Percentiles rank a stretch among this genome's conserved stretches.
Evolutionary conservation across 176 grass and related monocot genomes (phyloP).

Genomic region (Hordeum vulgare): DNA sequence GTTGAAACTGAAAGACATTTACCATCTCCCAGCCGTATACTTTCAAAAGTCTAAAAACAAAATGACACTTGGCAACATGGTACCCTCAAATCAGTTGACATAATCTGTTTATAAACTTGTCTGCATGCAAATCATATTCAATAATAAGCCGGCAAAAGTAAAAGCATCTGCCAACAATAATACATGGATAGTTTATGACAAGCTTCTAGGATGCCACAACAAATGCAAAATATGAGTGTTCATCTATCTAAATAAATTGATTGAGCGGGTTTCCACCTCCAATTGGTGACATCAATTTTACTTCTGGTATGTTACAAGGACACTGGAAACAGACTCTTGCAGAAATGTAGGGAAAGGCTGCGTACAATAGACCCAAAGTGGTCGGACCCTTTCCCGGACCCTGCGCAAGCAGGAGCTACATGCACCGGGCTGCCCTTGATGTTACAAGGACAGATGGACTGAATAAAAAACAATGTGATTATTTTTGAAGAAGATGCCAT

Average conservation of each 20-base stretch:
- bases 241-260: not conserved
- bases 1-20: not conserved
- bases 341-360: too few relatives aligned
- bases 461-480: not conserved
- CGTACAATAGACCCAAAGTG: too few relatives aligned
- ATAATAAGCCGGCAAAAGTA: not conserved
- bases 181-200: not conserved
- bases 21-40: not conserved
- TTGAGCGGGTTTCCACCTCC: not conserved
- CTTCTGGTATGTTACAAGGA: not conserved
- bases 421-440: too few relatives aligned
- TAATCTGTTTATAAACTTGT: not conserved
- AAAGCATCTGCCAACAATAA: not conserved
- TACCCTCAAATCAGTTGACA: not conserved
- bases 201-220: not conserved
- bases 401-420: too few relatives aligned
- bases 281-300: not conserved
- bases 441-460: not conserved
- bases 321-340: too few relatives aligned
- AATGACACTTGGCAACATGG: not conserved
- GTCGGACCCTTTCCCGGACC: too few relatives aligned
- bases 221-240: not conserved
- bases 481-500: not conserved
- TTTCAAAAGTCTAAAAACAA: not conserved
- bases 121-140: slow-evolving; percentile 6